These are phyloP conservation scores for Fusarium multiceps DNA, from an alignment of 2,329 filamentous ascomycete genomes.

Conservation along the genomic window DNA sequence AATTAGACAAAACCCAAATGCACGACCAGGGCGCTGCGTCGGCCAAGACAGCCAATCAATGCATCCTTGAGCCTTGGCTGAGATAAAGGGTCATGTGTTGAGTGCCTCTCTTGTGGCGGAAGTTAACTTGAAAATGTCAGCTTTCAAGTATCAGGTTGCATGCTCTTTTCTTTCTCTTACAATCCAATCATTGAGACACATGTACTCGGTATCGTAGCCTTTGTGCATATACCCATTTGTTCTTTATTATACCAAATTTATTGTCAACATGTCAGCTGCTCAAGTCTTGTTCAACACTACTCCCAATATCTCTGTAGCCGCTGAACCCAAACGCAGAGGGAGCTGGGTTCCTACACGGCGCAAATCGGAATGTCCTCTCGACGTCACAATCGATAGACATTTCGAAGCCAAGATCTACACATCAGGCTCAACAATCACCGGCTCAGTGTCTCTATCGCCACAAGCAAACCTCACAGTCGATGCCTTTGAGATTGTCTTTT, in stretches of 20 bases:
- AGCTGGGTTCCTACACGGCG: conserved; percentile 26
- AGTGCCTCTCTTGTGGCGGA: conserved; percentile 22
- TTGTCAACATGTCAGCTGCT: conserved; percentile 6
- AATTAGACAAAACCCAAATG: conserved; percentile 1
- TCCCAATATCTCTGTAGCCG: not conserved
- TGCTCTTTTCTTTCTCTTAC: not conserved
- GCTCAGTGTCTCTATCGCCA: conserved; percentile 11
- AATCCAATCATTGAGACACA: rapidly evolving
- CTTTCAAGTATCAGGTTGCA: conserved; percentile 18
- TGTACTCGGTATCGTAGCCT: no score
- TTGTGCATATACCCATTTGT: not conserved
- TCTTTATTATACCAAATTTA: not conserved
- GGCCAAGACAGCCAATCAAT: conserved; percentile 21
- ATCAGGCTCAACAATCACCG: conserved; percentile 29
- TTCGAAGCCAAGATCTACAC: conserved; percentile 37
- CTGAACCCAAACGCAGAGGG: conserved; percentile 19
- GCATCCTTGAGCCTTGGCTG: conserved; percentile 8
- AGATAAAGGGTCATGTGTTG: conserved; percentile 35
- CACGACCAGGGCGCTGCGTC: conserved; percentile 15
- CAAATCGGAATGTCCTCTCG: conserved; percentile 20
- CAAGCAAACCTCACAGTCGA: conserved; percentile 25
- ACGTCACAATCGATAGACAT: conserved; percentile 35
- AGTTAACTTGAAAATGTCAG: conserved; percentile 24
- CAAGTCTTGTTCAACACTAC: conserved; percentile 17
- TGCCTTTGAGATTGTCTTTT: conserved; percentile 23